Evolutionary conservation across 441 rosid genomes (phyloP).

Genomic region (Bruguiera hainesii): DNA sequence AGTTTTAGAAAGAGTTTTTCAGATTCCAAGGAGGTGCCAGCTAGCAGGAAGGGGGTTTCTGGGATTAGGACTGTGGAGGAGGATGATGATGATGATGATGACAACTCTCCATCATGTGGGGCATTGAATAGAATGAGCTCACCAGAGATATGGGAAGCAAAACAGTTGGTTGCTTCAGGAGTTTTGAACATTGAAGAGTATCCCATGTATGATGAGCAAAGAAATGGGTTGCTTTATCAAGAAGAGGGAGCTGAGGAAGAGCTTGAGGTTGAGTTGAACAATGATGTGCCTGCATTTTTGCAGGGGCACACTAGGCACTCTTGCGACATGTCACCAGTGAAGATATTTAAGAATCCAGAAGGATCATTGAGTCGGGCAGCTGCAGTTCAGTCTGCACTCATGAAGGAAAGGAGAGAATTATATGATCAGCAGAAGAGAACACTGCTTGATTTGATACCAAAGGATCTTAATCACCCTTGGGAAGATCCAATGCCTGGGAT

Average conservation of each 20-base stretch:
- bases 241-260: slow-evolving; percentile 87
- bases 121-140: slow-evolving; percentile 78
- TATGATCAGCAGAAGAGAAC: slow-evolving; percentile 73
- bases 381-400: slow-evolving; percentile 77
- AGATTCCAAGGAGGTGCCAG: slow-evolving; percentile 44
- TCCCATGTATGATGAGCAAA: slow-evolving; percentile 70
- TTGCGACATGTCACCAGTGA: slow-evolving; percentile 73
- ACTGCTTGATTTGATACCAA: slow-evolving; percentile 70
- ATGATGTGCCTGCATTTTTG: slow-evolving; percentile 75
- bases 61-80: slow-evolving; percentile 64
- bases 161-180: slow-evolving; percentile 74
- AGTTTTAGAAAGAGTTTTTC: slow-evolving; percentile 54
- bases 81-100: slow-evolving; percentile 34
- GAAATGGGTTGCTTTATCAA: slow-evolving; percentile 65
- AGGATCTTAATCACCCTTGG: slow-evolving; percentile 83
- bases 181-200: slow-evolving; percentile 48
- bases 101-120: slow-evolving; percentile 28
- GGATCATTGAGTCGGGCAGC: slow-evolving; percentile 84
- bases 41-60: slow-evolving; percentile 48
- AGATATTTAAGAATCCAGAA: slow-evolving; percentile 80
- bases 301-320: slow-evolving; percentile 71
- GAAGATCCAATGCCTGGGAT: slow-evolving; percentile 83
- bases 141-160: slow-evolving; percentile 81
- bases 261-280: slow-evolving; percentile 79
- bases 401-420: slow-evolving; percentile 69